Evolutionary conservation across 2,329 filamentous ascomycete genomes (phyloP).

Genomic region (Aspergillus japonicus): DNA sequence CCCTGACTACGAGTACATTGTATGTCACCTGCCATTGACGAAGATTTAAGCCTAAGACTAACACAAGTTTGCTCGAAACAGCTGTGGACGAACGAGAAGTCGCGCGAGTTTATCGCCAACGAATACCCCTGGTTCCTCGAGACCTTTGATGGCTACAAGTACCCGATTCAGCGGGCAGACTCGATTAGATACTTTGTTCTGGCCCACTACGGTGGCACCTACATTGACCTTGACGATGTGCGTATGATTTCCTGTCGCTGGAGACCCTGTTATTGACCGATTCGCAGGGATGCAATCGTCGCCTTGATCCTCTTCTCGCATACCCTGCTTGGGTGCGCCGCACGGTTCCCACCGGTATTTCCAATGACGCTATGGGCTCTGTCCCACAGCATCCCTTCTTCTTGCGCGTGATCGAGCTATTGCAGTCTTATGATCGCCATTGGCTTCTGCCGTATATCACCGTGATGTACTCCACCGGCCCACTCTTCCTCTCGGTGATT

Average conservation of each 20-base stretch:
- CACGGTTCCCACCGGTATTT: conserved; percentile 74
- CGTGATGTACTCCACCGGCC: conserved; percentile 76
- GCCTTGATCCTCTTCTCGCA: conserved; percentile 65
- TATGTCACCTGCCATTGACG: conserved; percentile 35
- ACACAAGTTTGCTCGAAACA: conserved; percentile 33
- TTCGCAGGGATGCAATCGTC: conserved; percentile 63
- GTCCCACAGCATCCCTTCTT: conserved; percentile 74
- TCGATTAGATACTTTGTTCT: conserved; percentile 78
- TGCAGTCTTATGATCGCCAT: conserved; percentile 66
- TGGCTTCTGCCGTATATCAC: conserved; percentile 73
- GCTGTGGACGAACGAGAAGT: conserved; percentile 73
- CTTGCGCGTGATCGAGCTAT: conserved; percentile 63
- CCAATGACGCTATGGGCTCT: conserved; percentile 76
- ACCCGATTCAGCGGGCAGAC: conserved; percentile 75
- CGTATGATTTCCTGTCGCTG: conserved; percentile 21
- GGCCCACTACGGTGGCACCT: conserved; percentile 73
- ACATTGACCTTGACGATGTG: conserved; percentile 75
- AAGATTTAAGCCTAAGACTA: conserved; percentile 13
- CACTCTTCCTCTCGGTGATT: conserved; percentile 71
- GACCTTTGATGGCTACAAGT: conserved; percentile 71
- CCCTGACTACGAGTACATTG: conserved; percentile 71
- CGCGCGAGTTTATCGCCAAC: conserved; percentile 67
- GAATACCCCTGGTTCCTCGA: conserved; percentile 77
- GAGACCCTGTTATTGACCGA: conserved; percentile 12
- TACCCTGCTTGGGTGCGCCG: conserved; percentile 70